phyloP scores from a whole-genome alignment of 495 filamentous ascomycete species.

The Talaromyces liani region DNA sequence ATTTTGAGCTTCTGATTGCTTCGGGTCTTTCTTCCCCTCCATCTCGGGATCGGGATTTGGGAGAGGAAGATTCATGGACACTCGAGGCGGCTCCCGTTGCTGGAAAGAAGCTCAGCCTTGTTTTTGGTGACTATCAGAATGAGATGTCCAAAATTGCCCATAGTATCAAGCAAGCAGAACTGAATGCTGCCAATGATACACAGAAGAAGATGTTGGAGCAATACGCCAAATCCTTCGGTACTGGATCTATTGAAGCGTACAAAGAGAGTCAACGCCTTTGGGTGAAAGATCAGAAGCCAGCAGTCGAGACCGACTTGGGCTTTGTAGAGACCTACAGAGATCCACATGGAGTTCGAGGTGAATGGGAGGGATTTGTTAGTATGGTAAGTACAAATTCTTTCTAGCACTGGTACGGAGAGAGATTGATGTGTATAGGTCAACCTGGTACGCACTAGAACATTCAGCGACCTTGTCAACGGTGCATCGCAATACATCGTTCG shows the following conservation, averaged over 20 bases:
- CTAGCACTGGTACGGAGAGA: not conserved
- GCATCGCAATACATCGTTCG: slow-evolving; percentile 79
- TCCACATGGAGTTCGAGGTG: slow-evolving; percentile 84
- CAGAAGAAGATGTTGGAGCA: slow-evolving; percentile 76
- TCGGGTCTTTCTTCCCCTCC: slow-evolving; percentile 56
- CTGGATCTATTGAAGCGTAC: slow-evolving; percentile 79
- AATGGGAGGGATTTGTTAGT: slow-evolving; percentile 93
- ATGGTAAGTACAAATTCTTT: slow-evolving; percentile 39
- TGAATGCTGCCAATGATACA: slow-evolving; percentile 75
- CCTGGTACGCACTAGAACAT: slow-evolving; percentile 83
- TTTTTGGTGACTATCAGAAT: slow-evolving; percentile 75
- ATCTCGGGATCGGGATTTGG: slow-evolving; percentile 57
- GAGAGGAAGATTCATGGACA: slow-evolving; percentile 57
- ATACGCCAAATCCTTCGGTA: slow-evolving; percentile 77
- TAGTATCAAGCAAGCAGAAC: slow-evolving; percentile 61
- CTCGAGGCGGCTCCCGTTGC: slow-evolving; percentile 54
- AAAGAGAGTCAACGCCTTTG: slow-evolving; percentile 86
- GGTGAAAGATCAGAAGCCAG: slow-evolving; percentile 87
- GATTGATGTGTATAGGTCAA: slow-evolving; percentile 45
- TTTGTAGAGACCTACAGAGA: slow-evolving; percentile 97
- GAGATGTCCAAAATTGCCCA: slow-evolving; percentile 75
- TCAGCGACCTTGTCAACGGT: slow-evolving; percentile 71
- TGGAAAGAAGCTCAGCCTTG: slow-evolving; percentile 65
- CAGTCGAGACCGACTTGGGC: slow-evolving; percentile 84
- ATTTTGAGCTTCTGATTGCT: slow-evolving; percentile 79